Conservation (phyloP, 202 grass and related monocot genomes). For the Saccharum hybrid region DNA sequence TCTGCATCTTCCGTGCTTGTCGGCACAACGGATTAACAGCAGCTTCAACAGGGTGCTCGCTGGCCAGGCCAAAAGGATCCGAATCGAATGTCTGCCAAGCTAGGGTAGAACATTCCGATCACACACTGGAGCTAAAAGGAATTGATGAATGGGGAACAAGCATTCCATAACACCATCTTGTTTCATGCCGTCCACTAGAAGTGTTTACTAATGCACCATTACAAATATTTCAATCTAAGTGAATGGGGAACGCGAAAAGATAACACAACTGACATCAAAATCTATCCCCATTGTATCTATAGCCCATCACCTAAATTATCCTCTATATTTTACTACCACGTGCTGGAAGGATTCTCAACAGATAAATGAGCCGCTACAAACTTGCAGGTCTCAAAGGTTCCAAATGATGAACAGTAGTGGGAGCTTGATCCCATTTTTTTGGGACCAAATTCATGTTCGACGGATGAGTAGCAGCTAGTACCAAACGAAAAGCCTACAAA, state of each 20-base stretch:
- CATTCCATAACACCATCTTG: not conserved
- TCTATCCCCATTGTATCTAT: conserved; percentile 23
- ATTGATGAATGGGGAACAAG: not conserved
- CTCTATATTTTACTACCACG: conserved; percentile 7
- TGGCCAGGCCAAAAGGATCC: not conserved
- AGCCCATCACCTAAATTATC: conserved; percentile 18
- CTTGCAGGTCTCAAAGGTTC: conserved; percentile 24
- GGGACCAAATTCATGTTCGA: conserved; percentile 46
- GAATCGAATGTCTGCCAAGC: conserved; percentile 7
- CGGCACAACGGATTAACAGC: not conserved
- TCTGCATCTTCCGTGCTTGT: not conserved
- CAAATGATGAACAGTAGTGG: not conserved
- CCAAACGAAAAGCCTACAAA: conserved; percentile 36
- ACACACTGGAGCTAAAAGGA: not conserved
- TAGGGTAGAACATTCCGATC: not conserved
- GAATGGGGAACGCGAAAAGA: not conserved
- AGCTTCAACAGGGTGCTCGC: not conserved
- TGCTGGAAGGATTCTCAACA: conserved; percentile 20
- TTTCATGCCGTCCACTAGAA: conserved; percentile 8
- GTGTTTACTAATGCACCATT: not conserved
- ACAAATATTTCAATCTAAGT: not conserved
- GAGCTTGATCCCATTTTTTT: conserved; percentile 22
- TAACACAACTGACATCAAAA: conserved; percentile 6
- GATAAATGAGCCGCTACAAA: not conserved
- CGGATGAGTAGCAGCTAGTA: conserved; percentile 4